Base-by-base conservation (phyloP, 2,329 filamentous ascomycete species). In the Domatiomyces catenatus region DNA sequence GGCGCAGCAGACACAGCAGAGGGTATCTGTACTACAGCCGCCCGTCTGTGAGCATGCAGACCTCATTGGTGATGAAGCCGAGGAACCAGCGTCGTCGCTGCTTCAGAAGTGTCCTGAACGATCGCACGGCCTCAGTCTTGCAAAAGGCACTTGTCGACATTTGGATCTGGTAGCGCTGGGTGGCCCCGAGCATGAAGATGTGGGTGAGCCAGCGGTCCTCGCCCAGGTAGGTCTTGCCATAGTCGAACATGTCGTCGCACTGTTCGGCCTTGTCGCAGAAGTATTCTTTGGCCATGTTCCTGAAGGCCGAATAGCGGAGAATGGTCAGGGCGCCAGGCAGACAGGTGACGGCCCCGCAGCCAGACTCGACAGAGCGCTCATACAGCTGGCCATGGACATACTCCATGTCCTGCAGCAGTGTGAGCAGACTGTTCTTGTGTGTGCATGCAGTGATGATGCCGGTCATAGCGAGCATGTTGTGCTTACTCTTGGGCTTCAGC, bases 131-230 rank as follows among this genome's bases (percentile, higher is more conserved):
- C 67, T 96, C 90, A 0, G 92, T 96, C 69, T 96, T 96, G 77
- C 92, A 96, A 66, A 96, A 96, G 6, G 90, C 92, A 50, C 87
- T 90, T 0, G 89, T 94, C 67, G 92, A 95, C 82, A 96, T 90
- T 68, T 94, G 87, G 55, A 96, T 95, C 67, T 96, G 92, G 66
- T 94, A 93, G 42, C 86, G 78, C 65, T 93, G 81, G 70, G 88
- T 86, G 44, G 90, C 89, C 20, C 88, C 89, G 62, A 96, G 92
- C 92, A 98, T 98, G 74, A 98, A 95, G 52, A 98, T 75, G 71
- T 98, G 92, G 1, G 90, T 98, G 51, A 96, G 76, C 89, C 90
- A 96, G 56, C 90, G 78, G 67, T 98, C 92, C 67, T 96, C 92
- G 42, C 92, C 92, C 44, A 96, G 69, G 69, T 96, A 89, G 61